Percentiles rank a stretch among this genome's conserved stretches.
Evolutionary conservation across 1,139 yeast genomes (phyloP).

Genomic region (Kurtzmaniella quercitrusa): DNA sequence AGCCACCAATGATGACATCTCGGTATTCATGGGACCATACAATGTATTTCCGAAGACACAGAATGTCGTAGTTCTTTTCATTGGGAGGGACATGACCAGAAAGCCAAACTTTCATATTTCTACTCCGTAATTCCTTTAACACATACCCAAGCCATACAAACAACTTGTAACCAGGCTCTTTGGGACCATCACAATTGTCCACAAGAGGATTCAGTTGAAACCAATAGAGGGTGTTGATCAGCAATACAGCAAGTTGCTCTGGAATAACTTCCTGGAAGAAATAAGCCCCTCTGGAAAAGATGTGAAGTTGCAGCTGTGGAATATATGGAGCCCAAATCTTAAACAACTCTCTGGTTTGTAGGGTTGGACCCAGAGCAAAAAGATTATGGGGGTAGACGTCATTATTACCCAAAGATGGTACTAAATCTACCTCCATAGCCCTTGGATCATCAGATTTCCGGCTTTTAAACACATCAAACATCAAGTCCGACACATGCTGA

Average conservation of each 20-base stretch:
- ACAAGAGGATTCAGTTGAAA: constrained; percentile 77
- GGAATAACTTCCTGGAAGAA: constrained; percentile 76
- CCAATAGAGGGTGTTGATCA: constrained; percentile 72
- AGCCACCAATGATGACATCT: constrained; percentile 76
- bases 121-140: constrained; percentile 65
- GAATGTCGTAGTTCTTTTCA: constrained; percentile 66
- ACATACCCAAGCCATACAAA: constrained; percentile 77
- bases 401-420: constrained; percentile 79
- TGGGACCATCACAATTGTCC: constrained; percentile 67
- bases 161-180: constrained; percentile 75
- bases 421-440: constrained; percentile 43
- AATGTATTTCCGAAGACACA: constrained; percentile 69
- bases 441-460: constrained; percentile 40
- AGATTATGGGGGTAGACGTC: constrained; percentile 88
- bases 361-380: constrained; percentile 79
- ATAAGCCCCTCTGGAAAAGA: constrained; percentile 71
- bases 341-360: constrained; percentile 74
- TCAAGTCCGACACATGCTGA: constrained; percentile 48
- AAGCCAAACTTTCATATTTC: constrained; percentile 81
- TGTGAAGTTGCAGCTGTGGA: constrained; percentile 75
- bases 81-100: constrained; percentile 88
- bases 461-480: constrained; percentile 47
- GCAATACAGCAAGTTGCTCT: constrained; percentile 66
- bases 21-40: constrained; percentile 79
- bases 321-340: constrained; percentile 68